Conservation (phyloP, 2,329 filamentous ascomycete species). For the Fusarium sterilihyphosum region DNA sequence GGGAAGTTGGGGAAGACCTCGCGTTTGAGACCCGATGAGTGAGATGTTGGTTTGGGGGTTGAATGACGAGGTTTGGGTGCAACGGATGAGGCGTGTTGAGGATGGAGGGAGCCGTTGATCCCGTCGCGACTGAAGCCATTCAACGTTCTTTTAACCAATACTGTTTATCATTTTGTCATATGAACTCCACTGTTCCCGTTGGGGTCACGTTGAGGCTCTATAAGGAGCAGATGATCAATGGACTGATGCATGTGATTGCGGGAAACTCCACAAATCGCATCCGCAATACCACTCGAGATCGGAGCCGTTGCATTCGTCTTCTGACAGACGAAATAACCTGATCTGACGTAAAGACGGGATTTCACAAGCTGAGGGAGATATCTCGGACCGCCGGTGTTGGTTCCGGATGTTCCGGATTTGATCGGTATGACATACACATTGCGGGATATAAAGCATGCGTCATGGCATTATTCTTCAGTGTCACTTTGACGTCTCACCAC, state of each 20-base stretch:
- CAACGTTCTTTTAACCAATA: not conserved
- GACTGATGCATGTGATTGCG: not conserved
- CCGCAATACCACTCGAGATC: not conserved
- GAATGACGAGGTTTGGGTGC: rapidly evolving
- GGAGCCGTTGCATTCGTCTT: not conserved
- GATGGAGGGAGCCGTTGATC: not conserved
- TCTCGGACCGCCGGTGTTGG: not conserved
- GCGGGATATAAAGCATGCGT: not conserved
- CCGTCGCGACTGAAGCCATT: rapidly evolving
- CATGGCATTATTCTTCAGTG: not conserved
- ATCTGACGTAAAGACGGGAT: not conserved
- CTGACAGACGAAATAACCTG: rapidly evolving
- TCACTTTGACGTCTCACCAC: not conserved
- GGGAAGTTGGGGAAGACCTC: not conserved
- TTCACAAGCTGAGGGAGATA: not conserved
- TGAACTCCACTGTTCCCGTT: not conserved
- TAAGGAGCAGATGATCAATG: not conserved
- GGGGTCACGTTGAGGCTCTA: not conserved
- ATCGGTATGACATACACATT: too few species aligned
- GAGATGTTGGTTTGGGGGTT: not conserved
- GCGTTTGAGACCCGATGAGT: not conserved
- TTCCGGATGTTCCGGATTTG: not conserved
- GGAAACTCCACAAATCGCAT: not conserved
- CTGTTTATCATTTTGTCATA: rapidly evolving
- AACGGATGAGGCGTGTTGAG: not conserved